Evolutionary conservation across 495 filamentous ascomycete genomes (phyloP), one percentile per base, ranked within the genome.

Genomic region (Elasticomyces elasticus): DNA sequence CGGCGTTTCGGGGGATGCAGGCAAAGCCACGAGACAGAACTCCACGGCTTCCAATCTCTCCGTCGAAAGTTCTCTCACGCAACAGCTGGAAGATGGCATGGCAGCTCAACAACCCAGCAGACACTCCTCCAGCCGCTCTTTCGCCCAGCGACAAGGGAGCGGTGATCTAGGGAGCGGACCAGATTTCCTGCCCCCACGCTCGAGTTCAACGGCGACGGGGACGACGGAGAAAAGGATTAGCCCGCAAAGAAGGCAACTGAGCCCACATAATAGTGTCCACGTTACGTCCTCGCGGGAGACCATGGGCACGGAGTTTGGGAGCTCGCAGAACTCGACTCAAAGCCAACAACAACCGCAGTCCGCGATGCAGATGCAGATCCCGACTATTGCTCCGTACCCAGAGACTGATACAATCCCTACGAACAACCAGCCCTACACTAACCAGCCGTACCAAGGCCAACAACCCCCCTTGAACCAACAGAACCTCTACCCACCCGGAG

Each of bases 281-380:
- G 72, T 76, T 37, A 72, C 74, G 51, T 59, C 71, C 1, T 65
- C 75, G 24, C 72, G 72, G 28, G 63, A 63, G 22, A 60, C 60
- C 6, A 31, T 54, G 17, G 58, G 63, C 10, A 61, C 63, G 7
- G 56, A 62, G 7, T 69, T 66, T 1, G 64, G n/a, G n/a, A n/a
- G 64, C 40, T 81, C 83, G 4, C 79, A 80, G 15, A 35, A 85
- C 7, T 84, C 83, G n/a, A 86, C 80, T 66, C 73, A 71, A n/a
- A n/a, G n/a, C n/a, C n/a, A n/a, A n/a, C n/a, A n/a, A n/a, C n/a
- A n/a, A n/a, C n/a, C n/a, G n/a, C n/a, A n/a, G n/a, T n/a, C n/a
- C 23, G 79, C 79, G 19, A 78, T 84, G 74, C 83, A 86, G 61
- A 81, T n/a, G n/a, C n/a, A 75, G 42, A 80, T 83, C 10, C 82